Evolutionary conservation across 1,139 yeast species (phyloP).

Genomic region (Geotrichum aggregatum): DNA sequence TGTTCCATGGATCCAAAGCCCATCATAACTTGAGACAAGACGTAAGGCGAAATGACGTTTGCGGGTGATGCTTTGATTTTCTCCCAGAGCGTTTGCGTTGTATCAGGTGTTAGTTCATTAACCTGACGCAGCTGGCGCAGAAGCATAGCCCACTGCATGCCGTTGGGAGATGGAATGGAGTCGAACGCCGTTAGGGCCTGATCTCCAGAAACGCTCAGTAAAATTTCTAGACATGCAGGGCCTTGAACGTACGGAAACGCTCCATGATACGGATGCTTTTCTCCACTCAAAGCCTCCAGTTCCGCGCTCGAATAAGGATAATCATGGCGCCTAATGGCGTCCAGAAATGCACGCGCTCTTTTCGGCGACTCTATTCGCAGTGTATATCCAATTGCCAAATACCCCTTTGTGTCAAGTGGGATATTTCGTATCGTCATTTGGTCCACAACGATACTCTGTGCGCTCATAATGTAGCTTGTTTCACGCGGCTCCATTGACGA

Average conservation of each 20-base stretch:
- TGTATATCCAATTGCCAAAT: conserved; percentile 32
- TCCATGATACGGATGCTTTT: conserved; percentile 20
- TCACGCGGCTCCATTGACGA: conserved; percentile 22
- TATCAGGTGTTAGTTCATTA: conserved; percentile 25
- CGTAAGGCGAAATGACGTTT: conserved; percentile 19
- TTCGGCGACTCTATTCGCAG: conserved; percentile 25
- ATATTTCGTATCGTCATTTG: conserved; percentile 24
- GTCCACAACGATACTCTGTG: conserved; percentile 30
- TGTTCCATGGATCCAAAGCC: conserved; percentile 22
- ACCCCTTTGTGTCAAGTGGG: conserved; percentile 35
- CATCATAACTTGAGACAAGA: conserved; percentile 26
- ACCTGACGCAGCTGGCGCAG: conserved; percentile 25
- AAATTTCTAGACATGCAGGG: conserved; percentile 17
- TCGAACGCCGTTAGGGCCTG: conserved; percentile 17
- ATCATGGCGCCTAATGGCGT: conserved; percentile 27
- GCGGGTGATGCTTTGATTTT: conserved; percentile 15
- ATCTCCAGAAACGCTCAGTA: conserved; percentile 13
- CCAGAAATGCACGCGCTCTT: conserved; percentile 24
- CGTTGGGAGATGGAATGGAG: conserved; percentile 18
- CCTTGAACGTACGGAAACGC: conserved; percentile 29
- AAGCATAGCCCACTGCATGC: conserved; percentile 31
- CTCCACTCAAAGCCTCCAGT: conserved; percentile 20
- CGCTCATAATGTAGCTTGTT: conserved; percentile 27
- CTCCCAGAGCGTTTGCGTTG: conserved; percentile 29
- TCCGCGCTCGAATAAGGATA: conserved; percentile 29